Evolutionary conservation across 768 basidiomycete species (phyloP).

Genomic region (Cystobasidiopsis lactophilus): DNA sequence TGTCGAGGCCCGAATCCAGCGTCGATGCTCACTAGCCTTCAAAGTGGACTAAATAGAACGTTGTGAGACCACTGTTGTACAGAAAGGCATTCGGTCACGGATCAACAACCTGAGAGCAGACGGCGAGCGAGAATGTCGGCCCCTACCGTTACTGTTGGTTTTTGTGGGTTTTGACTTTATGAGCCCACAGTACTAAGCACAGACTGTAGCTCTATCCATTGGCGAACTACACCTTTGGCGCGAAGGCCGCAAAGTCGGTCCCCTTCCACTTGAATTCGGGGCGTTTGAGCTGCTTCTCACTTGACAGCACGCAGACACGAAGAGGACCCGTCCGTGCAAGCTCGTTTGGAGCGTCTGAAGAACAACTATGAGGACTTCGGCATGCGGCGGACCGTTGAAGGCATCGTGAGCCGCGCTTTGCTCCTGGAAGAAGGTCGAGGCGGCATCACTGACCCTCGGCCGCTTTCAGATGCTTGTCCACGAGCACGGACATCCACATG

Average conservation of each 20-base stretch:
- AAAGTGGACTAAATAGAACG: too few relatives aligned
- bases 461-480: slow-evolving; percentile 70
- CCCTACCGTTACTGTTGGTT: too few relatives aligned
- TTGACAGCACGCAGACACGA: slow-evolving; percentile 26
- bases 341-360: slow-evolving; percentile 76
- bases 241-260: slow-evolving; percentile 72
- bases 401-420: slow-evolving; percentile 21
- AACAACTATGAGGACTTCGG: slow-evolving; percentile 95
- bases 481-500: slow-evolving; percentile 55
- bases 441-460: slow-evolving; percentile 23
- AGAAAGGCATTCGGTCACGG: too few relatives aligned
- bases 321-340: slow-evolving; percentile 88
- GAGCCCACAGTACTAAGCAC: too few relatives aligned
- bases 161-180: too few relatives aligned
- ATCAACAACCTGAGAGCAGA: too few relatives aligned
- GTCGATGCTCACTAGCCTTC: too few relatives aligned
- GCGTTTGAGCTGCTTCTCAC: not conserved
- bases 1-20: too few relatives aligned
- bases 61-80: too few relatives aligned
- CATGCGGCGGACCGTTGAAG: slow-evolving; percentile 82
- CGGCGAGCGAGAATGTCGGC: too few relatives aligned
- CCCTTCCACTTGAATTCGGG: not conserved
- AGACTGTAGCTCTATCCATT: not conserved
- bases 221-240: slow-evolving; percentile 64
- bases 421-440: not conserved